Base-by-base conservation (phyloP, 106 monocot genomes). In the Amphibolis antarctica region DNA sequence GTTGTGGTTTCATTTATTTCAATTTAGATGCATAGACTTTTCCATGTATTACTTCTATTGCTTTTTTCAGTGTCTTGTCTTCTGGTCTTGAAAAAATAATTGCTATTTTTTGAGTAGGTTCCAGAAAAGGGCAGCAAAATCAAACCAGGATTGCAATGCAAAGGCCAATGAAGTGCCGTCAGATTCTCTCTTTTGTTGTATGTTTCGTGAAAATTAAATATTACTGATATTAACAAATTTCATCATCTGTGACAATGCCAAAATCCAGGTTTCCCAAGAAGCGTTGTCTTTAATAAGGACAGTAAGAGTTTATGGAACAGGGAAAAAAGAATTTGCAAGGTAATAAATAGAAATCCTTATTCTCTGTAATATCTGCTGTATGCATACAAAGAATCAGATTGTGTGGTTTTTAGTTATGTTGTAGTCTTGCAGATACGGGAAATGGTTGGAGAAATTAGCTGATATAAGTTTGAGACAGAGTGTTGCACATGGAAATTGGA, bases 301-400 rank as follows among this genome's bases (percentile, higher is more conserved):
- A 42, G 86, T 96, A 9, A 79, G 89, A 51, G 79, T 89, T 28
- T 96, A 89, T 84, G 94, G 94, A 70, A 96, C 89, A 47, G 94
- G 89, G 68, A 86, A 77, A 29, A 69, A 81, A 67, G 94, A 96
- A 82, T 73, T 74, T 74, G 60, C 45, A 80, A 86, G 94, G 94
- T 57, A 76, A 59, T 59, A 5, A 11, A 10, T 4, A 10, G 13
- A 26, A 43, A 20, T 45, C 45, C 55, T 19, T 17, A 21, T 46
- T 56, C 43, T 46, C 17, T 25, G 12, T 63, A 23, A 12, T 19
- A 29, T 42, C 17, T 42, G 17, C 42, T n/a, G 10, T 42, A 20
- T 42, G 10, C 18, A 57, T 15, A 7, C 42, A 42, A 42, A 60
- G 4, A 5, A 21, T 25, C 62, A 46, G 24, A 10, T 24, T 63